Evolutionary conservation across 352 stramenopile species (phyloP).

Genomic region (Stramenopiles sp.): DNA sequence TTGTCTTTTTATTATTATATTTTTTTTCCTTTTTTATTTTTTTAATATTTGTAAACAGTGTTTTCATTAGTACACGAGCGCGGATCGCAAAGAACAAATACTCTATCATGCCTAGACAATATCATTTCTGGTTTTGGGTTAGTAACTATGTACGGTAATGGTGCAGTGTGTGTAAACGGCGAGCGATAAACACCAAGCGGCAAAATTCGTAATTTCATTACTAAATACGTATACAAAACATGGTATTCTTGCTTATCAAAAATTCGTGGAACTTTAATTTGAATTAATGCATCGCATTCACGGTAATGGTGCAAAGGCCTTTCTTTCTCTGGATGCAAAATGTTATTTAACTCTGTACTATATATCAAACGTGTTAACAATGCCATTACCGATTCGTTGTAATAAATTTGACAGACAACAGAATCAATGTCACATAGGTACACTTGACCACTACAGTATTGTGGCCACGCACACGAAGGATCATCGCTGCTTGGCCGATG

Average conservation of each 20-base stretch:
- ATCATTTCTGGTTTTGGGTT: constrained; percentile 9
- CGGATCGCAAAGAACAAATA: constrained; percentile 16
- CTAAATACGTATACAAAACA: constrained; percentile 11
- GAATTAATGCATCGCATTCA: neutral
- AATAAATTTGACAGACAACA: constrained; percentile 14
- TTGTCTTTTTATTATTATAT: too few species aligned
- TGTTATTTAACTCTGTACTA: too few species aligned
- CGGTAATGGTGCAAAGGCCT: too few species aligned
- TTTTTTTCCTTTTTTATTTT: too few species aligned
- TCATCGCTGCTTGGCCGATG: neutral
- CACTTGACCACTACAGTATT: constrained; percentile 9
- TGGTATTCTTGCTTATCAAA: constrained; percentile 3
- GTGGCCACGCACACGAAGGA: constrained; percentile 8
- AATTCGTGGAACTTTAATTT: constrained; percentile 10
- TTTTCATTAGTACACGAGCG: too few species aligned
- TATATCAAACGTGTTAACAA: too few species aligned
- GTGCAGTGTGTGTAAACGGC: neutral
- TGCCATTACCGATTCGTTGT: constrained; percentile 16
- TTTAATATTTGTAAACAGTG: too few species aligned
- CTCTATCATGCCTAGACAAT: neutral
- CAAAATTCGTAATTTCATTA: constrained; percentile 10
- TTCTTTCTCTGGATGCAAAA: too few species aligned
- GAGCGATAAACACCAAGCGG: constrained; percentile 11
- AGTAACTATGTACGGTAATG: constrained; percentile 12
- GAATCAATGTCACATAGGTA: constrained; percentile 14